A percentile compares a stretch with the other conserved stretches of the same genome.
Evolutionary conservation across 148 eudicot species (phyloP).

Genomic region (Fallopia convolvulus): DNA sequence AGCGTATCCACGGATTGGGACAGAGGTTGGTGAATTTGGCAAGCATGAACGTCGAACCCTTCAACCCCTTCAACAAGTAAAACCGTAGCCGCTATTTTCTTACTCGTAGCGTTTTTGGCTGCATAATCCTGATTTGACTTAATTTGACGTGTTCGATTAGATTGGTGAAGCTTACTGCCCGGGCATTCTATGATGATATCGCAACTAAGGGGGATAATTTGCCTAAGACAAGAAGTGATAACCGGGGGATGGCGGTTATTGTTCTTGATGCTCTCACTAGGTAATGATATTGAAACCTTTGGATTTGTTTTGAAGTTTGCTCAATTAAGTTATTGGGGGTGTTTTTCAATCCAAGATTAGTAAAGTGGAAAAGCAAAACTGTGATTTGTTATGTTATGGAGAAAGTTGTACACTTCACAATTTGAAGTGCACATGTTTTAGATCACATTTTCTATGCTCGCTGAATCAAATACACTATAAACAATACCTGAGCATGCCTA

Average conservation of each 20-base stretch:
- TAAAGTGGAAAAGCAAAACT: background rate
- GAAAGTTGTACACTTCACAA: background rate
- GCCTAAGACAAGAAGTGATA: slow-evolving; percentile 72
- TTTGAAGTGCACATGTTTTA: background rate
- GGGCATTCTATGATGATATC: slow-evolving; percentile 88
- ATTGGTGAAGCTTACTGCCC: slow-evolving; percentile 84
- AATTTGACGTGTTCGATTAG: slow-evolving; percentile 25
- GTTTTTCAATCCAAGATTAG: background rate
- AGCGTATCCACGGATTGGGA: background rate
- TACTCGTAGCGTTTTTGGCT: background rate
- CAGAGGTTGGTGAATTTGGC: background rate
- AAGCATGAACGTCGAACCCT: slow-evolving; percentile 33
- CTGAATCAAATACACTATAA: background rate
- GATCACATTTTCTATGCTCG: background rate
- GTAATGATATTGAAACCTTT: slow-evolving; percentile 18
- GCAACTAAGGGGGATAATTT: slow-evolving; percentile 83
- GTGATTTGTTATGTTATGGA: background rate
- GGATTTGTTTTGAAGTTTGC: background rate
- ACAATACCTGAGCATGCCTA: background rate
- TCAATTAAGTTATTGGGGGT: background rate
- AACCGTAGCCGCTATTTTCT: background rate
- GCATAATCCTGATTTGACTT: background rate
- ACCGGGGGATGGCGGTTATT: slow-evolving; percentile 86
- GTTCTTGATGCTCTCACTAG: slow-evolving; percentile 94
- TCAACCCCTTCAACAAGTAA: slow-evolving; percentile 38